Percentiles rank a stretch among this genome's conserved stretches.
Conservation (phyloP, 2,329 filamentous ascomycete species). For the Xylaria sp. region DNA sequence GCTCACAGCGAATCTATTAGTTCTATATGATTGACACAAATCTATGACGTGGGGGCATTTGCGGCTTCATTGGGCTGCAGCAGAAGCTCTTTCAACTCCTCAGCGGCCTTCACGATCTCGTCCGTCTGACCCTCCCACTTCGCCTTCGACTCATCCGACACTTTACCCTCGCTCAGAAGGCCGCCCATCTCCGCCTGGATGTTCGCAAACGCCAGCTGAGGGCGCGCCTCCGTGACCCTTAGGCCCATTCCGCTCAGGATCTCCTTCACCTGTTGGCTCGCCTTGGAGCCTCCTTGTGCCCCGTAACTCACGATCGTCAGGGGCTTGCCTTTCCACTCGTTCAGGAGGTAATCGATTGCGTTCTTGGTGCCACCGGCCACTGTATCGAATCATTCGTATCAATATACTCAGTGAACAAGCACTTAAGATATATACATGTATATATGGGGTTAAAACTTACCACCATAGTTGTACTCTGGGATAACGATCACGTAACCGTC, state of each 20-base stretch:
- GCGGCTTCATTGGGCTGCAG: constrained; percentile 37
- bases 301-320: constrained; percentile 66
- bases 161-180: constrained; percentile 41
- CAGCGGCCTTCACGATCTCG: constrained; percentile 42
- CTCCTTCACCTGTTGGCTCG: constrained; percentile 47
- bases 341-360: constrained; percentile 69
- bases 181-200: constrained; percentile 37
- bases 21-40: background rate
- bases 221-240: constrained; percentile 49
- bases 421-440: background rate
- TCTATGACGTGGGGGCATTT: constrained; percentile 31
- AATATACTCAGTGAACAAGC: background rate
- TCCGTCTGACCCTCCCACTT: constrained; percentile 41
- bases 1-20: background rate
- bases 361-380: constrained; percentile 67
- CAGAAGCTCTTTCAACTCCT: constrained; percentile 46
- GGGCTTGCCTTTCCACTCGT: constrained; percentile 69
- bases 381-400: constrained; percentile 1
- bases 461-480: constrained; percentile 68
- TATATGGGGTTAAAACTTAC: constrained; percentile 18
- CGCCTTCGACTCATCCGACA: constrained; percentile 41
- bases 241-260: constrained; percentile 48
- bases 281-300: constrained; percentile 53
- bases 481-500: constrained; percentile 62
- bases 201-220: constrained; percentile 47